A percentile compares a stretch with the other conserved stretches of the same genome.
phyloP scores from a whole-genome alignment of 1,284 basidiomycete species.

The Leccinum solheimii region DNA sequence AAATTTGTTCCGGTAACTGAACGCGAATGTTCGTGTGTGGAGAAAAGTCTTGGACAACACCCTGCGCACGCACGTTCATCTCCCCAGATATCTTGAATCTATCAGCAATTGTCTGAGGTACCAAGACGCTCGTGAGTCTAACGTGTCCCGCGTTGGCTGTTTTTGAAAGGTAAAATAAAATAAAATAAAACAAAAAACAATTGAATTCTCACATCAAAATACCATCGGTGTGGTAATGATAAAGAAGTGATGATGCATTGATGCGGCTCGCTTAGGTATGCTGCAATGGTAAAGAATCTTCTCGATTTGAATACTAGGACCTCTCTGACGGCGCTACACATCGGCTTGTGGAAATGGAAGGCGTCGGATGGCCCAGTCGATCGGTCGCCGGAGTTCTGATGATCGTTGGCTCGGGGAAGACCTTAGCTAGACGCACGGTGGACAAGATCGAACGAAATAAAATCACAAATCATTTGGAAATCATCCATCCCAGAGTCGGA shows the following conservation, averaged over 20 bases:
- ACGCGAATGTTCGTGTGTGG: neutral
- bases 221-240: neutral
- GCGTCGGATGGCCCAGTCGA: neutral
- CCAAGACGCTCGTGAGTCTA: neutral
- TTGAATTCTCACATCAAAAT: neutral
- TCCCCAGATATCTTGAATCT: neutral
- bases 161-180: neutral
- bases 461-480: neutral
- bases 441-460: neutral
- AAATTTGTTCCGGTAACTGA: neutral
- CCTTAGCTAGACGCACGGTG: neutral
- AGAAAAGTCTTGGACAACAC: neutral
- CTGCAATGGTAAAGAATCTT: neutral
- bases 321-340: neutral
- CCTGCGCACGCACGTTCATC: no score
- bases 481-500: neutral
- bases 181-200: no score
- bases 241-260: neutral
- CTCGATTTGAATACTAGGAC: neutral
- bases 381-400: neutral
- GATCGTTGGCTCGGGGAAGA: neutral
- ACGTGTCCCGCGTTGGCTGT: neutral
- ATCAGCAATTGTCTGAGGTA: neutral
- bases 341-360: neutral
- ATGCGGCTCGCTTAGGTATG: neutral